Percentiles rank a stretch among this genome's conserved stretches.
Conservation (phyloP, 2,329 filamentous ascomycete species). For the Myrmaecium sp. region DNA sequence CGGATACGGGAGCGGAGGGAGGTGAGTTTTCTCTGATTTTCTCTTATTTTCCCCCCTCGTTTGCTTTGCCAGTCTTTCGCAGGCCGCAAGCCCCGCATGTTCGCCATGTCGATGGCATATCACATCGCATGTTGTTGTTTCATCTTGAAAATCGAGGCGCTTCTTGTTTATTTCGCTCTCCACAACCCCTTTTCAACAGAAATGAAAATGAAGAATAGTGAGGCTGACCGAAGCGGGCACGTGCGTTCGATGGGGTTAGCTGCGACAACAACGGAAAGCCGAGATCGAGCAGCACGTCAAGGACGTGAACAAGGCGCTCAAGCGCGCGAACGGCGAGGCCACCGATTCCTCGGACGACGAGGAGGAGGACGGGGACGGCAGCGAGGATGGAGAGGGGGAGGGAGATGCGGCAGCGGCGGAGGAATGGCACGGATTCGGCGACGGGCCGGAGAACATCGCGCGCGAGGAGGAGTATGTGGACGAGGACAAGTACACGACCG, state of each 20-base stretch:
- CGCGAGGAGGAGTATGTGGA: constrained; percentile 91
- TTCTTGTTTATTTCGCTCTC: too few relatives aligned
- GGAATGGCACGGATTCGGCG: constrained; percentile 44
- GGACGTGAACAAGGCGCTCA: constrained; percentile 54
- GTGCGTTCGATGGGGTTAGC: constrained; percentile 36
- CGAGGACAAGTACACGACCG: constrained; percentile 88
- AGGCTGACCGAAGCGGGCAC: too few relatives aligned
- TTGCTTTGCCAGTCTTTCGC: too few relatives aligned
- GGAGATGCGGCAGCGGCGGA: constrained; percentile 26
- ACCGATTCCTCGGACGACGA: constrained; percentile 13
- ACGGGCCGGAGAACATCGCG: constrained; percentile 46
- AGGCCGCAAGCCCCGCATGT: too few relatives aligned
- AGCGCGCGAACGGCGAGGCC: constrained; percentile 34
- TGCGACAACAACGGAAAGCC: constrained; percentile 65
- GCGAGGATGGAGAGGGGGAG: constrained; percentile 13
- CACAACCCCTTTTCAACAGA: too few relatives aligned
- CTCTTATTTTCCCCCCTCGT: too few relatives aligned
- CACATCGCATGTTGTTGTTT: too few relatives aligned
- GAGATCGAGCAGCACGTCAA: constrained; percentile 71
- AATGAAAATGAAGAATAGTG: too few relatives aligned
- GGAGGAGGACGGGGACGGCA: constrained; percentile 19
- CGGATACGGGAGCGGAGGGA: constrained; percentile 56
- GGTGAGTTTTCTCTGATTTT: constrained; percentile 33
- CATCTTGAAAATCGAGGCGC: too few relatives aligned
- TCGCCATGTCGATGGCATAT: too few relatives aligned